Percentiles rank a stretch among this genome's conserved stretches.
Conservation (phyloP, 2,329 filamentous ascomycete species). For the Ilyonectria robusta region DNA sequence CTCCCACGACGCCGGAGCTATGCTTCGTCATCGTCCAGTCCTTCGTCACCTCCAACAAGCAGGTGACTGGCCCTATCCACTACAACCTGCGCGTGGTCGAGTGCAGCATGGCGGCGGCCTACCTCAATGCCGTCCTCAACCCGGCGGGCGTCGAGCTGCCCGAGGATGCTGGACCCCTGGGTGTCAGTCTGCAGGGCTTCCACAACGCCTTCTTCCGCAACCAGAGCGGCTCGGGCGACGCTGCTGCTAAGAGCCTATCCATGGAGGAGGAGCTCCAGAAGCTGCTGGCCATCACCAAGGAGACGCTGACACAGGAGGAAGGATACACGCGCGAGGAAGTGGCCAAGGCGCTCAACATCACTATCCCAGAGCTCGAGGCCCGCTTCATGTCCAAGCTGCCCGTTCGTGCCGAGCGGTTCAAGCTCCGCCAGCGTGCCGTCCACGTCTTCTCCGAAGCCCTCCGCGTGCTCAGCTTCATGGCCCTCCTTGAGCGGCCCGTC, state of each 20-base stretch:
- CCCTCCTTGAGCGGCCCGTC: constrained; percentile 74
- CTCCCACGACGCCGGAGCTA: constrained; percentile 83
- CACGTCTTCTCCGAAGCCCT: constrained; percentile 94
- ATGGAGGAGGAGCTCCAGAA: constrained; percentile 79
- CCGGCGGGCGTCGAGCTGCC: constrained; percentile 74
- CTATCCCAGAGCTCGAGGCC: constrained; percentile 79
- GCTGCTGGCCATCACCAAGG: constrained; percentile 77
- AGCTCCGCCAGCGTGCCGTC: constrained; percentile 86
- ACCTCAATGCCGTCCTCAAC: constrained; percentile 72
- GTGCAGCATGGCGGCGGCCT: constrained; percentile 87
- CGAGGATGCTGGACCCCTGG: constrained; percentile 84
- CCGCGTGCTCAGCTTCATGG: constrained; percentile 87
- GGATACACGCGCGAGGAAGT: constrained; percentile 94
- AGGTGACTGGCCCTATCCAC: constrained; percentile 91
- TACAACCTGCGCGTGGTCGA: constrained; percentile 98
- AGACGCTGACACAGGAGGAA: constrained; percentile 81
- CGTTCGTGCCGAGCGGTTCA: constrained; percentile 88
- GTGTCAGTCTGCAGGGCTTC: constrained; percentile 87
- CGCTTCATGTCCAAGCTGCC: constrained; percentile 91
- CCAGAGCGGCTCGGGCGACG: constrained; percentile 55
- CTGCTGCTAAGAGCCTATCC: constrained; percentile 59
- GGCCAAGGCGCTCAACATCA: constrained; percentile 77
- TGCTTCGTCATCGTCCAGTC: constrained; percentile 96
- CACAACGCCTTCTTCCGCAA: constrained; percentile 83
- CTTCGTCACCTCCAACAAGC: constrained; percentile 94